A percentile compares a stretch with the other conserved stretches of the same genome.
Conservation (phyloP, 2,329 filamentous ascomycete genomes). For the Sporothrix luriei region DNA sequence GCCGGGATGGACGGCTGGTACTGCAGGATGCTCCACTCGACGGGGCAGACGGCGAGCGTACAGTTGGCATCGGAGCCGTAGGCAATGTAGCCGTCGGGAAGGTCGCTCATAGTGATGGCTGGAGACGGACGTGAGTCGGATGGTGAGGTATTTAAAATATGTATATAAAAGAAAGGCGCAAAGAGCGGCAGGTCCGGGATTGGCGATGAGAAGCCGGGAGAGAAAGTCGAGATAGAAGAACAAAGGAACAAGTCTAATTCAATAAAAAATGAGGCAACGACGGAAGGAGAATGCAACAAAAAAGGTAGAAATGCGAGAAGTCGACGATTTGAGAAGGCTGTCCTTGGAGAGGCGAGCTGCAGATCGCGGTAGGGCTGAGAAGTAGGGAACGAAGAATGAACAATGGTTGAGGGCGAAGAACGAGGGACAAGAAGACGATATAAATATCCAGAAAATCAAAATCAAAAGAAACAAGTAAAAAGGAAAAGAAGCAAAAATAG, state of each 20-base stretch:
- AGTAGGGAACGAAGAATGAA: not conserved
- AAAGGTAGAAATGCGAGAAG: not conserved
- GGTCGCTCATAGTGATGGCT: conserved; percentile 20
- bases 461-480: not conserved
- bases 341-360: not conserved
- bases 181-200: not conserved
- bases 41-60: conserved; percentile 52
- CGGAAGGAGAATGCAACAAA: not conserved
- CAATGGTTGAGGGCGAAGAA: not conserved
- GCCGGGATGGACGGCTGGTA: conserved; percentile 52
- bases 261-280: not conserved
- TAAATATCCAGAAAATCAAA: not conserved
- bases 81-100: conserved; percentile 34
- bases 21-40: conserved; percentile 51
- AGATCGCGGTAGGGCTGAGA: conserved; percentile 14
- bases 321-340: not conserved
- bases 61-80: conserved; percentile 56
- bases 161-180: not conserved
- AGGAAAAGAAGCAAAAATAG: not conserved
- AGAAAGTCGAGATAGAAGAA: not conserved
- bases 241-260: too few relatives aligned
- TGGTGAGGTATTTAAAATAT: not conserved
- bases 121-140: not conserved
- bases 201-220: not conserved
- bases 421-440: not conserved